These are phyloP conservation scores for Aphanomyces astaci DNA, from an alignment of 352 stramenopile genomes.

Conservation along the genomic window DNA sequence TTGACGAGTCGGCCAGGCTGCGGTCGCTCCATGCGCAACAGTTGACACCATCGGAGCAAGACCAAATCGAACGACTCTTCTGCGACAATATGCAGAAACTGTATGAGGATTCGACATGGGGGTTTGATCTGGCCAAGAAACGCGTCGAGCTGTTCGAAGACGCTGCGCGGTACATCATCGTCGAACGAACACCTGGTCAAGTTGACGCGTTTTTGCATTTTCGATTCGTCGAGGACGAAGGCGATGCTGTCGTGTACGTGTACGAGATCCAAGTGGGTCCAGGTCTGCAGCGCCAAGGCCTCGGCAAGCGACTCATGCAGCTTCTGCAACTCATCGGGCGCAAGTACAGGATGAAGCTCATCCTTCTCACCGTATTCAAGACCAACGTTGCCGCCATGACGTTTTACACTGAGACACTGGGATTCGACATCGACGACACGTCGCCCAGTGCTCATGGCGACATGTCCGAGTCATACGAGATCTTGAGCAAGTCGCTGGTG, in stretches of 20 bases:
- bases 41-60: constrained; percentile 31
- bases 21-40: constrained; percentile 34
- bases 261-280: constrained; percentile 89
- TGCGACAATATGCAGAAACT: constrained; percentile 87
- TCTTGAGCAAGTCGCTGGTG: constrained; percentile 54
- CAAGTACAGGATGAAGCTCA: constrained; percentile 75
- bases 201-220: constrained; percentile 87
- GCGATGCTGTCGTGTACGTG: constrained; percentile 85
- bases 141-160: constrained; percentile 71
- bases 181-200: neutral
- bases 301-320: constrained; percentile 90
- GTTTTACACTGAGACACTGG: constrained; percentile 86
- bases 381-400: constrained; percentile 70
- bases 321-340: constrained; percentile 76
- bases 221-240: constrained; percentile 89
- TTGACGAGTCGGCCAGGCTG: constrained; percentile 33
- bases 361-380: constrained; percentile 94
- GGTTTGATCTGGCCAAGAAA: constrained; percentile 83
- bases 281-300: constrained; percentile 50
- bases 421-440: constrained; percentile 85
- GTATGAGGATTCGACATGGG: constrained; percentile 86
- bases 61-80: constrained; percentile 66
- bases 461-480: constrained; percentile 70
- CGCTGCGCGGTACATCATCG: constrained; percentile 76
- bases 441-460: constrained; percentile 80